Evolutionary conservation across 2,329 filamentous ascomycete genomes (phyloP).

Genomic region (Neurospora crassa): DNA sequence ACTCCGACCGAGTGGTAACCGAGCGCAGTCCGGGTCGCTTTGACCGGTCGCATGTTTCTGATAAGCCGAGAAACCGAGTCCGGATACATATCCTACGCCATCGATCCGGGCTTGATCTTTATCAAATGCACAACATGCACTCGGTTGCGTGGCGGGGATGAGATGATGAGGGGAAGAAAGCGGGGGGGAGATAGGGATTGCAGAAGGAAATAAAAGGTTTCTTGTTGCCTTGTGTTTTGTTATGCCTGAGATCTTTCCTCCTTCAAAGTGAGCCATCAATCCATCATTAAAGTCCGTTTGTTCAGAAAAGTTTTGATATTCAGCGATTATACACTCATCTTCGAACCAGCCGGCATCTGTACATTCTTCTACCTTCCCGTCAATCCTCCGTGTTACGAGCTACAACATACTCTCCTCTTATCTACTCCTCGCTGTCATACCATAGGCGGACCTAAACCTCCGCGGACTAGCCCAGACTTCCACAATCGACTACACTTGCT

Average conservation of each 20-base stretch:
- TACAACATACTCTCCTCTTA: background rate
- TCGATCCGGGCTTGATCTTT: background rate
- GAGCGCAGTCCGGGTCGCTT: background rate
- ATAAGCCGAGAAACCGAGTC: background rate
- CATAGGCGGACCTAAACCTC: background rate
- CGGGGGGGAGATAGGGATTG: background rate
- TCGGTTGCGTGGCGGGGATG: background rate
- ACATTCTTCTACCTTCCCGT: background rate
- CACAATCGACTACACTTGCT: no score
- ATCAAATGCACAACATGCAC: background rate
- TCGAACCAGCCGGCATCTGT: background rate
- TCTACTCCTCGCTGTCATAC: background rate
- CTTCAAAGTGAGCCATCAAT: background rate
- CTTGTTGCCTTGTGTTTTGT: background rate
- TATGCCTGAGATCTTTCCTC: background rate
- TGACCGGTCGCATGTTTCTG: background rate
- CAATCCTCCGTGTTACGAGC: background rate
- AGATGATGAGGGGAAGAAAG: background rate
- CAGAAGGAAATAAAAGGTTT: background rate
- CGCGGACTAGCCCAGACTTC: background rate
- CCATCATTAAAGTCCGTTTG: background rate
- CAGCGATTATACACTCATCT: background rate
- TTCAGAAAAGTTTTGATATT: background rate
- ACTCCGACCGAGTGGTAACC: background rate
- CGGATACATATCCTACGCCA: background rate